These are phyloP conservation scores for Phoenix roebelenii DNA, from an alignment of 176 grass and related monocot genomes.

Conservation along the genomic window DNA sequence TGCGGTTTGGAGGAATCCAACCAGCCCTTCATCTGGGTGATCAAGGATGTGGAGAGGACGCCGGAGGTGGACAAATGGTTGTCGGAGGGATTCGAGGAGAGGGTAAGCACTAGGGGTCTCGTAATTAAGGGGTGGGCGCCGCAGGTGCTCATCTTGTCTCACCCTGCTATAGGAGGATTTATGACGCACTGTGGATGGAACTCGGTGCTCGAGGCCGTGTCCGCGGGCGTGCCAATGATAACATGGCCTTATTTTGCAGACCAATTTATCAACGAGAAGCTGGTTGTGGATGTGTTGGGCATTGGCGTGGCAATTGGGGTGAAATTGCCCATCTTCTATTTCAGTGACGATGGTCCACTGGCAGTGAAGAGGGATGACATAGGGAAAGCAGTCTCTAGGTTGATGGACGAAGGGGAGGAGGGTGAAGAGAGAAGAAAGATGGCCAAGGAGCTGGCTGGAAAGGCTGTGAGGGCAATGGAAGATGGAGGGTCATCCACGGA, in stretches of 20 bases:
- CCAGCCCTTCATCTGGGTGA: slow-evolving; percentile 7
- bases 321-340: not conserved
- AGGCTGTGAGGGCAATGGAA: not conserved
- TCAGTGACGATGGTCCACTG: too few species aligned
- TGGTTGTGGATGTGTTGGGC: not conserved
- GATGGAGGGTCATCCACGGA: not conserved
- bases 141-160: not conserved
- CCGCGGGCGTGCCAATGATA: not conserved
- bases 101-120: not conserved
- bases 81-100: not conserved
- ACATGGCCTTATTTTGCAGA: slow-evolving; percentile 3
- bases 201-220: not conserved
- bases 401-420: not conserved
- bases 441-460: not conserved
- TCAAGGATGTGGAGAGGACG: not conserved
- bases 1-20: not conserved
- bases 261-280: slow-evolving; percentile 4
- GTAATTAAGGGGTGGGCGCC: slow-evolving; percentile 6
- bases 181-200: slow-evolving; percentile 14
- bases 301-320: not conserved
- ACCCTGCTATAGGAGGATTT: not conserved
- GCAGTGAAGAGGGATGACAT: not conserved
- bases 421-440: not conserved
- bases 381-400: not conserved
- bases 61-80: slow-evolving; percentile 1